A percentile compares a stretch with the other conserved stretches of the same genome.
These are phyloP conservation scores for Camellia oleifera DNA, from an alignment of 179 eudicot genomes.

Conservation along the genomic window DNA sequence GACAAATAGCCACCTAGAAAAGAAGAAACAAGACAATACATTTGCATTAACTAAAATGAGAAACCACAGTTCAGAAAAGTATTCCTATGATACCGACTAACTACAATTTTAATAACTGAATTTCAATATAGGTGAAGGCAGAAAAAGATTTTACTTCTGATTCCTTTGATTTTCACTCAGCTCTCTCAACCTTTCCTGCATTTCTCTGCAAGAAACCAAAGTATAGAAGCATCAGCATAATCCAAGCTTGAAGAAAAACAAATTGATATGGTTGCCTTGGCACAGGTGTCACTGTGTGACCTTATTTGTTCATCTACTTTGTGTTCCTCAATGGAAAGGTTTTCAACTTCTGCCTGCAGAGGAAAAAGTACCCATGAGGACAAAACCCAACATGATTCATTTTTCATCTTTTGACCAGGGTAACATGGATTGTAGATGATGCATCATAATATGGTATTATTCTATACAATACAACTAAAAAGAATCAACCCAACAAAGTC, in stretches of 20 bases:
- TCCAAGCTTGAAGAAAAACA: constrained; percentile 9
- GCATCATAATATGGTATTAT: constrained; percentile 1
- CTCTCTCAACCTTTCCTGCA: constrained; percentile 79
- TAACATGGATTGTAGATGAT: background rate
- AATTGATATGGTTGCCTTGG: constrained; percentile 11
- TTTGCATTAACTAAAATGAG: background rate
- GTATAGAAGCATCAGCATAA: constrained; percentile 20
- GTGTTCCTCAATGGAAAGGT: constrained; percentile 68
- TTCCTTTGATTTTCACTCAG: constrained; percentile 82
- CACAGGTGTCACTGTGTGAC: constrained; percentile 31
- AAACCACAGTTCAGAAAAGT: background rate
- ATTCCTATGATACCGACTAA: background rate
- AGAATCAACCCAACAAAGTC: background rate
- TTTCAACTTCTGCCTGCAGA: constrained; percentile 79
- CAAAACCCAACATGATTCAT: background rate
- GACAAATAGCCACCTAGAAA: constrained; percentile 76
- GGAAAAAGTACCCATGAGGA: constrained; percentile 8
- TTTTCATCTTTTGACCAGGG: background rate
- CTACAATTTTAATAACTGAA: background rate
- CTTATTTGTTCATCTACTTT: constrained; percentile 82
- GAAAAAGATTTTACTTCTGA: constrained; percentile 51
- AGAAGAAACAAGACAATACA: background rate
- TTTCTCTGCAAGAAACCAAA: constrained; percentile 57
- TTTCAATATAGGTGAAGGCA: background rate
- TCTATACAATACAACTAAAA: background rate